phyloP scores from a whole-genome alignment of 2,329 filamentous ascomycete species.

The Corniculantispora saksenae region DNA sequence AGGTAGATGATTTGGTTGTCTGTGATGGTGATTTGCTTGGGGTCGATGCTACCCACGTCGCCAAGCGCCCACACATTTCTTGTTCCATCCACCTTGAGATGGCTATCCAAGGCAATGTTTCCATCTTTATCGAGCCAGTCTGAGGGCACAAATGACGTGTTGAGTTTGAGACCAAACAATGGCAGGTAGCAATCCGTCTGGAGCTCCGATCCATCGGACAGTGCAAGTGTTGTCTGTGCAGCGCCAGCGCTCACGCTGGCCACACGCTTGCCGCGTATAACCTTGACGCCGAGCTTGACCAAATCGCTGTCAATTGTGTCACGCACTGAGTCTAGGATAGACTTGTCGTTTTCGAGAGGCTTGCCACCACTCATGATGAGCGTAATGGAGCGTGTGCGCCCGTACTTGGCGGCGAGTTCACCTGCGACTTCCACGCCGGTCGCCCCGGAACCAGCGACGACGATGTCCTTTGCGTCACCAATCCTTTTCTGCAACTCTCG shows the following conservation, averaged over 20 bases:
- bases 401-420: constrained; percentile 37
- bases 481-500: constrained; percentile 30
- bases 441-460: constrained; percentile 40
- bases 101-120: constrained; percentile 35
- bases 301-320: constrained; percentile 28
- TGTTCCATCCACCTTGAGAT: constrained; percentile 33
- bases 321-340: constrained; percentile 34
- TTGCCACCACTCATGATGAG: constrained; percentile 26
- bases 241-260: constrained; percentile 20
- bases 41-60: constrained; percentile 43
- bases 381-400: constrained; percentile 30
- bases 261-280: constrained; percentile 38
- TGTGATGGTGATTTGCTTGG: constrained; percentile 37
- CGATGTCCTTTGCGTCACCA: constrained; percentile 31
- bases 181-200: constrained; percentile 45
- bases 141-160: constrained; percentile 42
- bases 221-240: constrained; percentile 25
- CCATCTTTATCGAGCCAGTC: constrained; percentile 34
- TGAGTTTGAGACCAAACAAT: constrained; percentile 44
- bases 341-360: constrained; percentile 18
- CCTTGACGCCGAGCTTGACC: constrained; percentile 28
- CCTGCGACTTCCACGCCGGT: constrained; percentile 42
- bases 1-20: constrained; percentile 36
- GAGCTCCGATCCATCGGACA: constrained; percentile 34
- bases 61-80: constrained; percentile 45